Conservation (phyloP, 1,284 basidiomycete species). For the Rhodotorula sp. region DNA sequence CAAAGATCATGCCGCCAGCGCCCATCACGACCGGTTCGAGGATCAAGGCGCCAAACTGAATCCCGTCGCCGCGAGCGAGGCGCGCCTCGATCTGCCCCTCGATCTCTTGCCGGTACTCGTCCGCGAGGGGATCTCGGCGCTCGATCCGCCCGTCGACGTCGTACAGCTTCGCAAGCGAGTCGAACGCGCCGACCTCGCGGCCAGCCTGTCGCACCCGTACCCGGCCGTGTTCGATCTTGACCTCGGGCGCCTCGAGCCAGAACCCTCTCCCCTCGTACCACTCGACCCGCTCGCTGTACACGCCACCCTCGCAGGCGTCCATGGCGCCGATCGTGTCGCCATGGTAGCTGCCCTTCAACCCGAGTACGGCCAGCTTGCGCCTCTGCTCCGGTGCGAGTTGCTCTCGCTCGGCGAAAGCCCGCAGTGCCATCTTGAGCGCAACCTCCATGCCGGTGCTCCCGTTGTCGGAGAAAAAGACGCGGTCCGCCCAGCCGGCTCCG, state of each 20-base stretch:
- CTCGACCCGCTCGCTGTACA: slow-evolving; percentile 80
- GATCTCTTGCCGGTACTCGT: slow-evolving; percentile 67
- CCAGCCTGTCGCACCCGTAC: slow-evolving; percentile 51
- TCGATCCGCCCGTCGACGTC: slow-evolving; percentile 64
- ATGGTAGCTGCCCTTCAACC: slow-evolving; percentile 90
- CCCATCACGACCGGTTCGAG: slow-evolving; percentile 92
- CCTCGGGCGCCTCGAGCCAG: slow-evolving; percentile 87
- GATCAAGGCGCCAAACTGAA: slow-evolving; percentile 66
- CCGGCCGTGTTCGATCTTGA: slow-evolving; percentile 65
- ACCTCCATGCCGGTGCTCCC: slow-evolving; percentile 96
- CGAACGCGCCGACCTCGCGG: slow-evolving; percentile 30
- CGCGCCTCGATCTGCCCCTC: slow-evolving; percentile 12
- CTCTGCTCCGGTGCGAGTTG: slow-evolving; percentile 48
- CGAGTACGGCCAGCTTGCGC: slow-evolving; percentile 67
- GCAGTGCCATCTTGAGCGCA: slow-evolving; percentile 91
- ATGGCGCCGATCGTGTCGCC: slow-evolving; percentile 97
- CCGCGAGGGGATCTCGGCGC: slow-evolving; percentile 59
- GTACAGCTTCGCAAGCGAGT: slow-evolving; percentile 66
- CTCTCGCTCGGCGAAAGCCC: slow-evolving; percentile 63
- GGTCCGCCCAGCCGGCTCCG: slow-evolving; percentile 81
- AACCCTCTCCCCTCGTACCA: slow-evolving; percentile 92
- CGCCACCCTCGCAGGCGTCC: slow-evolving; percentile 85
- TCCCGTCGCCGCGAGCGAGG: slow-evolving; percentile 44
- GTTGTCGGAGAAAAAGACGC: slow-evolving; percentile 91
- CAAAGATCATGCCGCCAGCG: slow-evolving; percentile 95